A percentile compares a stretch with the other conserved stretches of the same genome.
These are phyloP conservation scores for Stemphylium lycopersici DNA, from an alignment of 2,329 filamentous ascomycete genomes.

Conservation along the genomic window DNA sequence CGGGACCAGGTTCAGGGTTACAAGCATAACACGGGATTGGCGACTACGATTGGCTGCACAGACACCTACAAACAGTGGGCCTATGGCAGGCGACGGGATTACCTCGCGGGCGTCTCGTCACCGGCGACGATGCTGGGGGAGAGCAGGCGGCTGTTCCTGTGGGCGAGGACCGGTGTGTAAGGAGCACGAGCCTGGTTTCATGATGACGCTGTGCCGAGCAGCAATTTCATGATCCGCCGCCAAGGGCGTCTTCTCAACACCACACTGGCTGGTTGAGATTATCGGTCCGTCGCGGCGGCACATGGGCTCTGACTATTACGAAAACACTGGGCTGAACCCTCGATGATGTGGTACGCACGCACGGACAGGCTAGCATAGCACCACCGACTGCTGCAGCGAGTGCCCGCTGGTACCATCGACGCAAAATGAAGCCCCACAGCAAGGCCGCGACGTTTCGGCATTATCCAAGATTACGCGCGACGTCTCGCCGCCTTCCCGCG, in stretches of 20 bases:
- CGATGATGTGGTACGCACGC: background rate
- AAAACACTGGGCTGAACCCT: conserved; percentile 4
- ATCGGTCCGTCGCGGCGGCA: conserved; percentile 14
- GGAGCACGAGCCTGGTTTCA: conserved; percentile 40
- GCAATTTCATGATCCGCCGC: conserved; percentile 42
- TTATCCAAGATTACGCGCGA: conserved; percentile 32
- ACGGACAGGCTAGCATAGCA: background rate
- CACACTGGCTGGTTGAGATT: conserved; percentile 32
- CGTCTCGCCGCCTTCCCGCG: conserved; percentile 16
- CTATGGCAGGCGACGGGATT: conserved; percentile 32
- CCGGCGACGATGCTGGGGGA: conserved; percentile 17
- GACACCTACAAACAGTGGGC: conserved; percentile 30
- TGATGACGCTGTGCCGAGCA: conserved; percentile 24
- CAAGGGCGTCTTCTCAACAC: conserved; percentile 28
- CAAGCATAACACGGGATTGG: conserved; percentile 11
- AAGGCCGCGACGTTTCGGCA: conserved; percentile 28
- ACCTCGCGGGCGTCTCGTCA: conserved; percentile 23
- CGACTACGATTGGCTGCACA: conserved; percentile 32
- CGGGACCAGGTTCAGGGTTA: conserved; percentile 22
- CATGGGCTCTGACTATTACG: background rate
- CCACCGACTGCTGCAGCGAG: background rate
- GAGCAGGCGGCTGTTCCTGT: conserved; percentile 34
- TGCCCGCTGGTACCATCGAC: conserved; percentile 17
- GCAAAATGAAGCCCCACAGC: conserved; percentile 32
- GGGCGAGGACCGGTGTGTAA: conserved; percentile 20